A percentile compares a stretch with the other conserved stretches of the same genome.
Evolutionary conservation across 73 alveolate species (phyloP).

Genomic region (Uronychia binucleata): DNA sequence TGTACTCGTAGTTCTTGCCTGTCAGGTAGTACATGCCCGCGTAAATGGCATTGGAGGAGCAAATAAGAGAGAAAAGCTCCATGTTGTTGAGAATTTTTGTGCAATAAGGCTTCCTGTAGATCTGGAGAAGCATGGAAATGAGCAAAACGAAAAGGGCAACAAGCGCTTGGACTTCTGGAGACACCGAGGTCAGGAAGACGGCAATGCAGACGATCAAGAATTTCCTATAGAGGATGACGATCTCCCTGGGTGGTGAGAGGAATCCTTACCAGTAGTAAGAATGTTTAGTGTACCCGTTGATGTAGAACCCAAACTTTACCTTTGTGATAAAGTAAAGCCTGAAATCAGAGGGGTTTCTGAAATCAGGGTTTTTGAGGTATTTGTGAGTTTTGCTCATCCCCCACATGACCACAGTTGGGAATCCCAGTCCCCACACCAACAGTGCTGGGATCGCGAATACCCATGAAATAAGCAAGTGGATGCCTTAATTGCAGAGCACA

Average conservation of each 20-base stretch:
- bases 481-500: background rate
- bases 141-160: conserved; percentile 22
- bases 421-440: background rate
- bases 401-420: background rate
- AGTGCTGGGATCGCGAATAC: background rate
- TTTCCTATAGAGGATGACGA: conserved; percentile 40
- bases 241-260: conserved; percentile 28
- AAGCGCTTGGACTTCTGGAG: conserved; percentile 54
- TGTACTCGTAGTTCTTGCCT: conserved; percentile 41
- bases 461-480: background rate
- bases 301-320: conserved; percentile 18
- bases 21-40: conserved; percentile 58
- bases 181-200: conserved; percentile 30
- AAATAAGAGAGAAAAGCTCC: conserved; percentile 33
- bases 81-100: conserved; percentile 33
- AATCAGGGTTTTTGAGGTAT: background rate
- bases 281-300: conserved; percentile 22
- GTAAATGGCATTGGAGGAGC: conserved; percentile 38
- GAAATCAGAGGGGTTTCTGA: background rate
- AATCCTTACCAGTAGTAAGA: conserved; percentile 15
- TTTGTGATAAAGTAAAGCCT: background rate
- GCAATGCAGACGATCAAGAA: conserved; percentile 29
- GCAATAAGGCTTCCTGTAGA: conserved; percentile 21
- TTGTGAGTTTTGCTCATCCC: background rate
- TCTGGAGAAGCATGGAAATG: conserved; percentile 5